Percentiles rank a stretch among this genome's conserved stretches.
These are phyloP conservation scores for Rubia peregrina DNA, from an alignment of 305 asterid genomes.

Conservation along the genomic window DNA sequence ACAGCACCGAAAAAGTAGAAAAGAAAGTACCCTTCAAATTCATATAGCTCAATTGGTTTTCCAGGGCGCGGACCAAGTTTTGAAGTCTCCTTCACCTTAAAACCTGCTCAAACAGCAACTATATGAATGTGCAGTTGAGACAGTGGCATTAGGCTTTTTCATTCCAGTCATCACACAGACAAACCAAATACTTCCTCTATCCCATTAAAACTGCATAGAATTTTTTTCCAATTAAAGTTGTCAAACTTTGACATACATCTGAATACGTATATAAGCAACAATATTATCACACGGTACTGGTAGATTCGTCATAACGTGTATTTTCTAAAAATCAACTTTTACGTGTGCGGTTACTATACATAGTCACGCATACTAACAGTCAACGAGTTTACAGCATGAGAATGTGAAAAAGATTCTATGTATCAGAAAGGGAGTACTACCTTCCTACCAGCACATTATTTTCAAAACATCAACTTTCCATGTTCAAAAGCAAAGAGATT, in stretches of 20 bases:
- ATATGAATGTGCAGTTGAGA: not conserved
- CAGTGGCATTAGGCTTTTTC: not conserved
- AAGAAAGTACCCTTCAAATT: conserved; percentile 56
- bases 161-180: not conserved
- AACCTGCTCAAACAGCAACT: conserved; percentile 39
- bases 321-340: too few relatives aligned
- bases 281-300: too few relatives aligned
- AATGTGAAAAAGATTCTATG: too few relatives aligned
- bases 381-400: too few relatives aligned
- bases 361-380: too few relatives aligned
- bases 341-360: too few relatives aligned
- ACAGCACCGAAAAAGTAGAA: not conserved
- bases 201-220: too few relatives aligned
- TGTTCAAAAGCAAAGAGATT: conserved; percentile 11
- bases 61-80: conserved; percentile 89
- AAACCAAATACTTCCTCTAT: too few relatives aligned
- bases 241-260: not conserved
- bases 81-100: conserved; percentile 72
- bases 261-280: too few relatives aligned
- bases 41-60: conserved; percentile 83
- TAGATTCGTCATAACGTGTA: too few relatives aligned
- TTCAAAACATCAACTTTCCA: not conserved
- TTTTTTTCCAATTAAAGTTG: too few relatives aligned
- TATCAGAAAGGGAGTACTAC: not conserved
- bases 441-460: not conserved